Base-by-base conservation (phyloP, 2,329 filamentous ascomycete genomes). In the Neonectria punicea region DNA sequence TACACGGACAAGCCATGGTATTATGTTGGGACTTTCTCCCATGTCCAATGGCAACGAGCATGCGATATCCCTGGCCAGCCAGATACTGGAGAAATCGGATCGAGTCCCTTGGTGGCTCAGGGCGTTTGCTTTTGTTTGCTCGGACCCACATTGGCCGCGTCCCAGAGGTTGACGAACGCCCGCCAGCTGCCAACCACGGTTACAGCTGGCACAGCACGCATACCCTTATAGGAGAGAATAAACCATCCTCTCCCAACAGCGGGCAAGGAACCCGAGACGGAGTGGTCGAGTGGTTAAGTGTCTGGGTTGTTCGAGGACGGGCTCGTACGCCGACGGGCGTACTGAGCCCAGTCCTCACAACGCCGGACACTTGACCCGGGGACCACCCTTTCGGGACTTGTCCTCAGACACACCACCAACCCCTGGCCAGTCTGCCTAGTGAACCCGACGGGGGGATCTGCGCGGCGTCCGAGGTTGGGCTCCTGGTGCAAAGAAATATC, bases 401-500 rank as follows among this genome's bases (percentile, higher is more conserved):
- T 43, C 60, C 61, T 73, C 72, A 73, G 71, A 74, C 16, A 71
- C 72, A 59, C 59, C 59, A 54, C 68, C 63, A 58, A 49, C 69
- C 72, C 72, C 72, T 73, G 66, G 67, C 55, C 28, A 34, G 28
- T 20, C 20, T 9, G 43, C 25, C n/a, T 43, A 43, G 32, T 58
- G 44, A 34, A 14, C 20, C 14, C 14, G 32, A 20, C 36, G 28
- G 43, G 55, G 46, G 44, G 49, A 43, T 28, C 22, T 61, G 22
- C 56, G 44, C 18, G 18, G 53, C 53, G 36, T 57, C 66, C 71
- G 72, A 74, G 73, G 70, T 46, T 61, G 69, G 54, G 56, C 22
- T 51, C 32, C 22, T 25, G 55, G 67, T 54, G 73, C 73, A 75
- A 75, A 76, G n/a, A 73, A 77, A 65, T 73, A 71, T 63, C 68